phyloP scores from a whole-genome alignment of 257 asterid genomes.

The Ophiorrhiza pumila region DNA sequence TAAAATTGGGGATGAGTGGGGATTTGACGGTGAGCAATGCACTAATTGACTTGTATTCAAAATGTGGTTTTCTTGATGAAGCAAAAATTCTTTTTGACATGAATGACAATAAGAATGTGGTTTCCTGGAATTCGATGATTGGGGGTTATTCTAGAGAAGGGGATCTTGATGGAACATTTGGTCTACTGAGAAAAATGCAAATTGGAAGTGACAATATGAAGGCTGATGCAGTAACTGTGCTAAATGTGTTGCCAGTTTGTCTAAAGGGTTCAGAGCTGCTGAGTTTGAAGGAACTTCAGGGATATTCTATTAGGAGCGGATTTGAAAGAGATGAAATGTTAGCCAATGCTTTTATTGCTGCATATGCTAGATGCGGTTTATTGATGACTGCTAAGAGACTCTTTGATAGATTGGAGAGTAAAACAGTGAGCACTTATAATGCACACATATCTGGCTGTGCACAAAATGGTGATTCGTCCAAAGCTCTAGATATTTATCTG shows the following conservation, averaged over 20 bases:
- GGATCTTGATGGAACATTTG: slow-evolving; percentile 22
- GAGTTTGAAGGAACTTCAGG: slow-evolving; percentile 33
- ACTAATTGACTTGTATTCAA: slow-evolving; percentile 33
- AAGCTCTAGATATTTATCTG: slow-evolving; percentile 17
- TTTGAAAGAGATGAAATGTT: slow-evolving; percentile 18
- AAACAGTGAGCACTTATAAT: slow-evolving; percentile 34
- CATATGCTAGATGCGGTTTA: slow-evolving; percentile 31
- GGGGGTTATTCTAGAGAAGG: slow-evolving; percentile 32
- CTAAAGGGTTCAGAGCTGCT: slow-evolving; percentile 21
- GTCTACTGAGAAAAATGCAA: slow-evolving; percentile 28
- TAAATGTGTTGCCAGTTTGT: slow-evolving; percentile 28
- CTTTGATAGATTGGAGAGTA: slow-evolving; percentile 18
- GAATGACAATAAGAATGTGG: slow-evolving; percentile 24
- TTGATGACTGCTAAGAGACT: slow-evolving; percentile 21
- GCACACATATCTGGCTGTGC: slow-evolving; percentile 28
- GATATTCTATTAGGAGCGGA: slow-evolving; percentile 26
- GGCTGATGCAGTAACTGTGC: slow-evolving; percentile 28
- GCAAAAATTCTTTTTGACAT: slow-evolving; percentile 22
- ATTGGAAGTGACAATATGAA: neutral
- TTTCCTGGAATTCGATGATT: slow-evolving; percentile 38
- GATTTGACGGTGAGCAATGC: slow-evolving; percentile 31
- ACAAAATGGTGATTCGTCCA: slow-evolving; percentile 17
- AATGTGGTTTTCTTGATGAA: slow-evolving; percentile 27
- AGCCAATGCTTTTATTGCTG: slow-evolving; percentile 28
- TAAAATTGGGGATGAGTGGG: slow-evolving; percentile 24